Percentiles rank a stretch among this genome's conserved stretches.
These are phyloP conservation scores for Amylocarpus encephaloides DNA, from an alignment of 2,329 filamentous ascomycete genomes.

Conservation along the genomic window DNA sequence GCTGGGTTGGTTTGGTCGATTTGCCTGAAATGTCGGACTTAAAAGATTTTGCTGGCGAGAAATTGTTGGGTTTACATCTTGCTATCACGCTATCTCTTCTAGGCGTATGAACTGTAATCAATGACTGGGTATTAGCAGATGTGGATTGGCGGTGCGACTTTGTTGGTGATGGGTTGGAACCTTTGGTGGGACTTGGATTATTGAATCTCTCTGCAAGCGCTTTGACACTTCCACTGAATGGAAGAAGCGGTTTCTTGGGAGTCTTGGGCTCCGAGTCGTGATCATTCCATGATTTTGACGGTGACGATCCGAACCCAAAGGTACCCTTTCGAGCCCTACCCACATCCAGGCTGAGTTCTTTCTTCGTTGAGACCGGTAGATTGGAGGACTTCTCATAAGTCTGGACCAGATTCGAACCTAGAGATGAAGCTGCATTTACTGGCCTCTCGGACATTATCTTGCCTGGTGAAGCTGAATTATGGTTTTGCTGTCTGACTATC, in stretches of 20 bases:
- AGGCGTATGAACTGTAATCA: slow-evolving; percentile 1
- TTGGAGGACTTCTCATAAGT: no score
- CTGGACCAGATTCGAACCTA: no score
- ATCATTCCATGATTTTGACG: no score
- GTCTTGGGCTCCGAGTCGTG: background rate
- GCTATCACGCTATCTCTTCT: slow-evolving; percentile 19
- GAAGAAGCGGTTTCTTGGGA: background rate
- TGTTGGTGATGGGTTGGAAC: slow-evolving; percentile 4
- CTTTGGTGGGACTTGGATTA: slow-evolving; percentile 3
- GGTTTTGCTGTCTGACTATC: no score
- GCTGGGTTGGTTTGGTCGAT: no score
- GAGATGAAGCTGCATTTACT: no score
- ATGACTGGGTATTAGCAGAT: background rate
- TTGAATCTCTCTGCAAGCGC: slow-evolving; percentile 28
- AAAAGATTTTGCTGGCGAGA: slow-evolving; percentile 25
- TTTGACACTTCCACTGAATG: slow-evolving; percentile 23
- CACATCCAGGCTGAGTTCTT: no score
- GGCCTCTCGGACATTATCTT: background rate
- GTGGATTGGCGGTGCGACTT: slow-evolving; percentile 12
- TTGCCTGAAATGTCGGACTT: slow-evolving; percentile 17
- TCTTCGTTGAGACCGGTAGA: no score
- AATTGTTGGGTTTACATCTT: slow-evolving; percentile 25
- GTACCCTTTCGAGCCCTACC: no score
- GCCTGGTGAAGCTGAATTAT: background rate
- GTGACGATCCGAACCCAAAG: no score